Conservation (phyloP, 371 early-diverging fungal species). For the Phascolomyces articulosus region DNA sequence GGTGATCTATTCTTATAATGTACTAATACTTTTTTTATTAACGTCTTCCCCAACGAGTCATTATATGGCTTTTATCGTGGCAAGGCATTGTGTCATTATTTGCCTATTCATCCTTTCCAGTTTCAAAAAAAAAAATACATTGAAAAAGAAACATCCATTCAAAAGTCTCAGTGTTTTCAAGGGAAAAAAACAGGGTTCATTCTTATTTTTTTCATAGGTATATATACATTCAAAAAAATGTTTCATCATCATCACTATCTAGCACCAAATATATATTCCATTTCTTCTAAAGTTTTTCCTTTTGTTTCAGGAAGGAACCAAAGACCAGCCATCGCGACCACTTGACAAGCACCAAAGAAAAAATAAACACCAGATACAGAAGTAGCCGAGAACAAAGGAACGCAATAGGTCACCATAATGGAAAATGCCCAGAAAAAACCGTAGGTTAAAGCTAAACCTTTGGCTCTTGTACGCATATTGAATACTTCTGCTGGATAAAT, state of each 20-base stretch:
- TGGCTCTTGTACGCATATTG: constrained; percentile 51
- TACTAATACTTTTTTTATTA: too few species aligned
- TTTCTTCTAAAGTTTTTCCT: constrained; percentile 57
- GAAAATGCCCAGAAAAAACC: constrained; percentile 68
- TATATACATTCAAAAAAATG: too few species aligned
- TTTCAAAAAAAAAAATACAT: constrained; percentile 9
- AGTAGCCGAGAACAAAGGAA: constrained; percentile 58
- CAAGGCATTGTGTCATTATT: too few species aligned
- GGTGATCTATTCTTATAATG: too few species aligned
- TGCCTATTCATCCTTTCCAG: constrained; percentile 14
- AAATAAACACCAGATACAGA: constrained; percentile 58
- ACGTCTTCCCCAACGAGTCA: too few species aligned
- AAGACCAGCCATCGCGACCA: constrained; percentile 46
- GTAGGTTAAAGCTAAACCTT: constrained; percentile 49
- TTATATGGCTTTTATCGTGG: too few species aligned
- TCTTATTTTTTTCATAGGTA: too few species aligned
- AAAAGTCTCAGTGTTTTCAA: constrained; percentile 10
- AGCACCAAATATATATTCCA: constrained; percentile 57
- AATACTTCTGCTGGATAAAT: constrained; percentile 76
- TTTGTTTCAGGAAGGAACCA: constrained; percentile 56
- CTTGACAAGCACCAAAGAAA: constrained; percentile 55
- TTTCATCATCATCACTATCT: too few species aligned
- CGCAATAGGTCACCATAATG: constrained; percentile 49
- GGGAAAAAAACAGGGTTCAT: background rate
- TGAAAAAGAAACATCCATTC: constrained; percentile 21